Evolutionary conservation across 1,284 basidiomycete species (phyloP).

Genomic region (Ceratobasidium sp.): DNA sequence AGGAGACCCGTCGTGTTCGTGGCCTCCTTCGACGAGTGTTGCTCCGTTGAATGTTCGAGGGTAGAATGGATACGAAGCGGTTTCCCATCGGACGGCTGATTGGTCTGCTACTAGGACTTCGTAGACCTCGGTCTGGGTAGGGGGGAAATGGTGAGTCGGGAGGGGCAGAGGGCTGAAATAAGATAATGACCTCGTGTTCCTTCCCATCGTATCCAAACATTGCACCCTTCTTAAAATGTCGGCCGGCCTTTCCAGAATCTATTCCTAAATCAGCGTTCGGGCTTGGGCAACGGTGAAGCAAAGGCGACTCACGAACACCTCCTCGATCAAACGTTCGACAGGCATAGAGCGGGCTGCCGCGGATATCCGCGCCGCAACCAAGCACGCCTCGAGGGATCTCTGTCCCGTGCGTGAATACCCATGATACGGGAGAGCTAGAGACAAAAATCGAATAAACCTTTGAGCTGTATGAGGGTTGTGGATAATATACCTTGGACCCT

Average conservation of each 20-base stretch:
- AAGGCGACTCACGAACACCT: slow-evolving; percentile 33
- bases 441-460: background rate
- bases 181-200: slow-evolving; percentile 31
- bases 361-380: background rate
- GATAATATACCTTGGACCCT: background rate
- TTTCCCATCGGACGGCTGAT: slow-evolving; percentile 36
- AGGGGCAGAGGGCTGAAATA: background rate
- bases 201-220: slow-evolving; percentile 43
- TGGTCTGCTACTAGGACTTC: slow-evolving; percentile 40
- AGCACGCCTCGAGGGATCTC: slow-evolving; percentile 14
- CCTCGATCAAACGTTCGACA: slow-evolving; percentile 35
- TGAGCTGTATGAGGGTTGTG: background rate
- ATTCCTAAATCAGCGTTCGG: background rate
- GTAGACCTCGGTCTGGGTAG: slow-evolving; percentile 38
- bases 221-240: slow-evolving; percentile 33
- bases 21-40: slow-evolving; percentile 31
- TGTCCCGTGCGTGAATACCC: slow-evolving; percentile 37
- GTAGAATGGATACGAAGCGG: slow-evolving; percentile 33
- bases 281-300: background rate
- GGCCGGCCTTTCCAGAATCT: slow-evolving; percentile 42
- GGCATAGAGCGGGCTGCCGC: slow-evolving; percentile 29
- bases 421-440: slow-evolving; percentile 13
- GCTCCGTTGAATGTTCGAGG: slow-evolving; percentile 15
- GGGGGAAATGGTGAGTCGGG: background rate
- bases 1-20: slow-evolving; percentile 37